A percentile compares a stretch with the other conserved stretches of the same genome.
Conservation (phyloP, 140 eudicot genomes). For the Erigeron philadelphicus region DNA sequence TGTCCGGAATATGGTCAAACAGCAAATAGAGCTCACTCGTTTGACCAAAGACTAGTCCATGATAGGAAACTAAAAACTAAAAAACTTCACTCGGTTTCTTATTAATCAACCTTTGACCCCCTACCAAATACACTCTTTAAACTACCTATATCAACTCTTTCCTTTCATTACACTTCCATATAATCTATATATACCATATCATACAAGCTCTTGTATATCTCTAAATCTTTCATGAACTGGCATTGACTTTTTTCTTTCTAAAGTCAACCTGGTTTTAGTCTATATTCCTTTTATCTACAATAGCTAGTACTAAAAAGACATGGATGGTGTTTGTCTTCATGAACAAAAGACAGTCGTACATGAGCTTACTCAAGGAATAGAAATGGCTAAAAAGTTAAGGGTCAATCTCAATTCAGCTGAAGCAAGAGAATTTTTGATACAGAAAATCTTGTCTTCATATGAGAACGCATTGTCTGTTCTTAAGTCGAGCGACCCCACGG, state of each 20-base stretch:
- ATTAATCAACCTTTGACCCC: background rate
- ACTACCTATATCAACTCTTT: background rate
- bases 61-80: background rate
- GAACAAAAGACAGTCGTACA: conserved; percentile 42
- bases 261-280: background rate
- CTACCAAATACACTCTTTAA: background rate
- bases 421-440: conserved; percentile 44
- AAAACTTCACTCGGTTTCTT: conserved; percentile 28
- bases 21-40: conserved; percentile 24
- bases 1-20: background rate
- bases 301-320: conserved; percentile 18
- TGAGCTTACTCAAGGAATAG: conserved; percentile 68
- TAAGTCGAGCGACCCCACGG: conserved; percentile 34
- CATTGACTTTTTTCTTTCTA: background rate
- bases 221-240: conserved; percentile 1
- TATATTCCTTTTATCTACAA: background rate
- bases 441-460: conserved; percentile 54
- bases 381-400: conserved; percentile 61
- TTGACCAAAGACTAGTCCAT: conserved; percentile 38
- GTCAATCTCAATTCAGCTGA: conserved; percentile 40
- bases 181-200: background rate
- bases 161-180: background rate
- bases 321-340: conserved; percentile 44
- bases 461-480: conserved; percentile 56
- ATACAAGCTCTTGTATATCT: background rate